Conservation (phyloP, 805 yeast species). For the Metschnikowia aberdeeniae region DNA sequence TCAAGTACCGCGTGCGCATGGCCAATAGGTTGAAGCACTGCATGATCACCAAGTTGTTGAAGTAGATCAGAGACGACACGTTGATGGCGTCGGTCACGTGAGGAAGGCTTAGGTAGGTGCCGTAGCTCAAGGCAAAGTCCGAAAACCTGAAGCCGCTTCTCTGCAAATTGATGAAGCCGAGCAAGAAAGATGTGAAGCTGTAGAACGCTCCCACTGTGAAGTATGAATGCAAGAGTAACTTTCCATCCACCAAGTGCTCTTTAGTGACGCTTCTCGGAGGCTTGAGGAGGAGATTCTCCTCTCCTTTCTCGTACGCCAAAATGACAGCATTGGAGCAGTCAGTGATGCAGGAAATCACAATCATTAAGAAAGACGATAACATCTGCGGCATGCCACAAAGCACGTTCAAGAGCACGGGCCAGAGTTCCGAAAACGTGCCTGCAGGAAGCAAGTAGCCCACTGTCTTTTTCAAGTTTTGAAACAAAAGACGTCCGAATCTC, state of each 20-base stretch:
- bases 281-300: slow-evolving; percentile 38
- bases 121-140: slow-evolving; percentile 34
- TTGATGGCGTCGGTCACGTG: slow-evolving; percentile 22
- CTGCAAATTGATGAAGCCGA: slow-evolving; percentile 36
- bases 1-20: slow-evolving; percentile 39
- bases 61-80: slow-evolving; percentile 43
- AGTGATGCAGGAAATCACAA: slow-evolving; percentile 46
- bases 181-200: slow-evolving; percentile 37
- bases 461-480: slow-evolving; percentile 46
- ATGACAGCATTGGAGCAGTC: slow-evolving; percentile 45
- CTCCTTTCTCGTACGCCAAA: slow-evolving; percentile 43
- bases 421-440: slow-evolving; percentile 47
- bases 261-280: slow-evolving; percentile 40
- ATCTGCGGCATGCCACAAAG: slow-evolving; percentile 49
- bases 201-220: slow-evolving; percentile 39
- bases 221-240: slow-evolving; percentile 41
- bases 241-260: slow-evolving; percentile 39
- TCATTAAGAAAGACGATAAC: slow-evolving; percentile 48
- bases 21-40: slow-evolving; percentile 45
- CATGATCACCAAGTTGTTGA: slow-evolving; percentile 44
- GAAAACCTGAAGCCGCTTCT: slow-evolving; percentile 34
- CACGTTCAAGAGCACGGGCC: slow-evolving; percentile 47
- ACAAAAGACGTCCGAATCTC: slow-evolving; percentile 43
- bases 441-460: slow-evolving; percentile 50
- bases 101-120: slow-evolving; percentile 22